Base-by-base conservation (phyloP, 176 grass and related monocot genomes). In the Chrysopogon serrulatus region DNA sequence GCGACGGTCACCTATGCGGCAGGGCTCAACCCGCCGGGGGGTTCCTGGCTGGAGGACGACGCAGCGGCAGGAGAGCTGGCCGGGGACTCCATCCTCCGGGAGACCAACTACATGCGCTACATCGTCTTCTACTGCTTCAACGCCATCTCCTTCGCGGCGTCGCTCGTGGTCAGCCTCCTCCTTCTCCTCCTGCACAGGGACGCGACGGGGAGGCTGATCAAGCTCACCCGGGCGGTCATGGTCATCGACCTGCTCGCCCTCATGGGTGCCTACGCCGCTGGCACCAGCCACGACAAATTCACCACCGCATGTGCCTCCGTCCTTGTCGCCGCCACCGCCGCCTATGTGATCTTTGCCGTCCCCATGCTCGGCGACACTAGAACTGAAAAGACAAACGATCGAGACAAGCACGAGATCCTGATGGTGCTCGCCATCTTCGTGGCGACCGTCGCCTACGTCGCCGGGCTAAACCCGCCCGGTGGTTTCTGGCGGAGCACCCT, bases 1-100 rank as follows among this genome's bases (percentile, higher is more conserved):
- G 69, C 77, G 13, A 71, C 65, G 1, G 36, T 86, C 30, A 71
- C 83, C 28, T 86, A 87, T 45, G 39, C 6, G 2, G 71, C 39
- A 4, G 77, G 85, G 49, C 79, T 87, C 2, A 67, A 44, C 26
- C 85, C 24, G 23, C 85, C 77, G 2, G 77, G 85, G 11, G 85
- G 85, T 2, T 66, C 75, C 15, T 87, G 86, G 86, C 79, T 63
- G 27, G 60, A 49, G 44, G 78, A 87, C 21, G 3, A 87, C 21
- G 1, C 10, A 0, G 23, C 37, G 6, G 23, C 8, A 11, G 30
- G 31, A 0, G 31, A 76, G n/a, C 1, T 32, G 2, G 30, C 68
- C 0, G 85, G 85, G 0, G 63, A 35, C 10, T n/a, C 75, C 3
- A 60, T 86, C 33, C 57, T 65, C 10, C 65, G 26, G 2, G 21